Evolutionary conservation across 2,329 filamentous ascomycete species (phyloP), one percentile per base, ranked within the genome.

Genomic region (Cryphonectria japonica): DNA sequence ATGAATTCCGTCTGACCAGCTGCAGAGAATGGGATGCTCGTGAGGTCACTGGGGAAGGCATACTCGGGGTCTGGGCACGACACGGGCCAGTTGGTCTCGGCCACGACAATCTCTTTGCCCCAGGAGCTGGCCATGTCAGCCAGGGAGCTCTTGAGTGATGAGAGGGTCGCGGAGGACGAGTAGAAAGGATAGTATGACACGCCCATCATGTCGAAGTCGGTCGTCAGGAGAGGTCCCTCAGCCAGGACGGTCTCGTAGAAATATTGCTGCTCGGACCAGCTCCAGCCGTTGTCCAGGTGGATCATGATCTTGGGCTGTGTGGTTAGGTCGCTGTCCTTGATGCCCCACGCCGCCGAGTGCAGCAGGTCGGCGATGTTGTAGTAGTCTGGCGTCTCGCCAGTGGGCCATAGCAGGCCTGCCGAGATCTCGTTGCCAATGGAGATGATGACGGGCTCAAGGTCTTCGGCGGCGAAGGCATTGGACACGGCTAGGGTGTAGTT

Each of bases 141-240:
- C 69, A 93, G 77, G 16, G 84, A 87, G 0, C 80, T 82, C 75
- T 86, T 83, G 39, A 93, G 83, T 8, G 83, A 82, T 0, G 86
- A 79, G 0, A 93, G 83, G 0, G 88, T 91, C 0, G 91, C 91
- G 1, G 77, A 81, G 0, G 82, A 78, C 76, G 85, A 87, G 79
- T 91, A 93, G 80, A 93, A 93, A 0, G 91, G 92, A 76, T 94
- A 93, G 80, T 89, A 93, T 19, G 87, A 91, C 0, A 94, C 87
- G 8, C 90, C 92, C 81, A 93, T 92, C 74, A 91, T 85, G 78
- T 94, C 91, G 70, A 90, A 93, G 74, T 92, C 90, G 4, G 81
- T 80, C 0, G 81, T 75, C 2, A 78, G 76, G 3, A 91, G 81
- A 0, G 83, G 82, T 1, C 86, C 89, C 37, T 82, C 79, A 8